Evolutionary conservation across 2,329 filamentous ascomycete species (phyloP).

Genomic region (Hypoxylon sp.): DNA sequence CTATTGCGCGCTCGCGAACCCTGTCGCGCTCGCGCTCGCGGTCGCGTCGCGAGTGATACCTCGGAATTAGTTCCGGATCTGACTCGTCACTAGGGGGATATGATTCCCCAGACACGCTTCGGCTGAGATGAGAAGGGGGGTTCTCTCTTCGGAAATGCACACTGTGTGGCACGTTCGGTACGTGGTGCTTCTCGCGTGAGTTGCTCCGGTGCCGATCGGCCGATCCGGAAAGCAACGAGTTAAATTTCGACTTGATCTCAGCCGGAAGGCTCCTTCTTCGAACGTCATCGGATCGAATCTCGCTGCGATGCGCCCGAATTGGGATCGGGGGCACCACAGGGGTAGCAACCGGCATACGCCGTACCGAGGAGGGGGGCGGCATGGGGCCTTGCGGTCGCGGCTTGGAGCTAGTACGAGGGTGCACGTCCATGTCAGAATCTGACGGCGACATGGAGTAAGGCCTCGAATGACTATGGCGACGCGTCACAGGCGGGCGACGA

Average conservation of each 20-base stretch:
- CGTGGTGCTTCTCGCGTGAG: slow-evolving; percentile 41
- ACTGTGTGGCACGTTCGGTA: slow-evolving; percentile 13
- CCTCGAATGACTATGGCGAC: slow-evolving; percentile 42
- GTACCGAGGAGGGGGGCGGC: slow-evolving; percentile 35
- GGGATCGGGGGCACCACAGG: slow-evolving; percentile 32
- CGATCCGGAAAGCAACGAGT: slow-evolving; percentile 40
- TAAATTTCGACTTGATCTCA: slow-evolving; percentile 42
- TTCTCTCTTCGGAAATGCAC: slow-evolving; percentile 38
- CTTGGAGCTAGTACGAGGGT: slow-evolving; percentile 31
- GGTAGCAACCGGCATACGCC: slow-evolving; percentile 35
- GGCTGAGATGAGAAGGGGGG: slow-evolving; percentile 37
- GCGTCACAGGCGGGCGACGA: slow-evolving; percentile 34
- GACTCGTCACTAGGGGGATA: slow-evolving; percentile 41
- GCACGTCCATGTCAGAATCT: slow-evolving; percentile 39
- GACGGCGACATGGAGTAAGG: slow-evolving; percentile 34
- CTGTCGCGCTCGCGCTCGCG: slow-evolving; percentile 41
- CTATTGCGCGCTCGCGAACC: slow-evolving; percentile 33
- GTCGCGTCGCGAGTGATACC: slow-evolving; percentile 37
- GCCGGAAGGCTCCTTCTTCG: slow-evolving; percentile 41
- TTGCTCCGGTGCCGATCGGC: slow-evolving; percentile 42
- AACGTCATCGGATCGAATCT: slow-evolving; percentile 39
- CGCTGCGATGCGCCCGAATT: slow-evolving; percentile 35
- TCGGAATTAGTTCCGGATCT: slow-evolving; percentile 36
- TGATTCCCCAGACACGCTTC: slow-evolving; percentile 42
- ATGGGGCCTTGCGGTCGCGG: slow-evolving; percentile 29